Evolutionary conservation across 306 rosid species (phyloP).

Genomic region (Malus asiatica): DNA sequence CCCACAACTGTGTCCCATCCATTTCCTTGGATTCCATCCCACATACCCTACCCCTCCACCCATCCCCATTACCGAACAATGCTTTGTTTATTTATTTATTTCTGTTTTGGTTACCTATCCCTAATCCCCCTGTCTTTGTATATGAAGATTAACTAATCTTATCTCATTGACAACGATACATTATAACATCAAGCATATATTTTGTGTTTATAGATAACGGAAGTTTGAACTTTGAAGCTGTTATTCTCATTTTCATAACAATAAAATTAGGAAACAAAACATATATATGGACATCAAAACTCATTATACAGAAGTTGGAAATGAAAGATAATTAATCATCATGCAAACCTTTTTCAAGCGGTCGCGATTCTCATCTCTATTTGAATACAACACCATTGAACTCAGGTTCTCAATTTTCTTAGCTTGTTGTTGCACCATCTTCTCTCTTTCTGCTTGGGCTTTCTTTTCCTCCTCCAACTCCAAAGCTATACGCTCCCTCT

Average conservation of each 20-base stretch:
- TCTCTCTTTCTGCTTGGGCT: conserved; percentile 88
- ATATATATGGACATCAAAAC: neutral
- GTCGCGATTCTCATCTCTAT: conserved; percentile 67
- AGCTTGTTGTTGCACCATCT: conserved; percentile 76
- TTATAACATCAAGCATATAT: neutral
- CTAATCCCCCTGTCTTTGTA: neutral
- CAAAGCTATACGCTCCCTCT: conserved; percentile 93
- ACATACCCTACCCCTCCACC: neutral
- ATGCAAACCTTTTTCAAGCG: conserved; percentile 55
- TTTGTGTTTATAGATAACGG: neutral
- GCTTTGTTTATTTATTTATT: neutral
- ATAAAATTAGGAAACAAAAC: neutral
- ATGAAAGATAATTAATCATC: neutral
- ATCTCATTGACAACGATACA: neutral
- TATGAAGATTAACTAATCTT: neutral
- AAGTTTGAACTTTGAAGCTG: neutral
- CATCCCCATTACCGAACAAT: neutral
- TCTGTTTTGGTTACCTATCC: neutral
- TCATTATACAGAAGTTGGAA: neutral
- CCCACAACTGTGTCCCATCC: neutral
- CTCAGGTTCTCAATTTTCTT: conserved; percentile 87
- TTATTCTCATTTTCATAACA: neutral
- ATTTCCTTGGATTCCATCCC: neutral
- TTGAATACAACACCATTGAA: conserved; percentile 85
- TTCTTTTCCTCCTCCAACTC: conserved; percentile 93